These are phyloP conservation scores for Boletus rubropictus DNA, from an alignment of 768 basidiomycete genomes.

Conservation along the genomic window DNA sequence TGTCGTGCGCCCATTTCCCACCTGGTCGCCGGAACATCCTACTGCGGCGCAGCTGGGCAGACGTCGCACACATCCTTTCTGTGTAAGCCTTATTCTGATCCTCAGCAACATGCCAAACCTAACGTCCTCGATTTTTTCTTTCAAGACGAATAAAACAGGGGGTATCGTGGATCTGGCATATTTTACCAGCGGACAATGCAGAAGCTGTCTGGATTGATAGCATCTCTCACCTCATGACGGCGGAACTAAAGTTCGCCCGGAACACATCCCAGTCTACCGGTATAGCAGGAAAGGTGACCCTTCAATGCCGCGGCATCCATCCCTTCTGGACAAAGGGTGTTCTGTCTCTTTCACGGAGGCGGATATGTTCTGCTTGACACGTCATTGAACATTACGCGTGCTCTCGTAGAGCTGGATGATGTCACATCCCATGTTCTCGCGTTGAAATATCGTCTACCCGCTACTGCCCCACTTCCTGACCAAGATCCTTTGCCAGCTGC, in stretches of 20 bases:
- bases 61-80: slow-evolving; percentile 16
- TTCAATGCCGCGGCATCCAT: slow-evolving; percentile 33
- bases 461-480: slow-evolving; percentile 36
- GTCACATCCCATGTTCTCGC: slow-evolving; percentile 48
- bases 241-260: too few species aligned
- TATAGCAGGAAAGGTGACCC: slow-evolving; percentile 38
- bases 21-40: slow-evolving; percentile 42
- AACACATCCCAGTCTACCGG: too few species aligned
- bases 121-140: too few species aligned
- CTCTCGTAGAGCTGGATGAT: slow-evolving; percentile 41
- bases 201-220: too few species aligned
- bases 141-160: too few species aligned
- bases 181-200: too few species aligned
- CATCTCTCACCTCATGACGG: too few species aligned
- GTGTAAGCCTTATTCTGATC: too few species aligned
- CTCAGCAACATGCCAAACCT: too few species aligned
- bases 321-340: slow-evolving; percentile 47
- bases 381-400: slow-evolving; percentile 41
- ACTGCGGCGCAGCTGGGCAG: slow-evolving; percentile 35
- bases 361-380: slow-evolving; percentile 53
- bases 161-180: too few species aligned
- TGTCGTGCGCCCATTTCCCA: slow-evolving; percentile 40
- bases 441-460: slow-evolving; percentile 68
- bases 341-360: slow-evolving; percentile 63
- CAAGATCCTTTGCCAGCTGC: slow-evolving; percentile 68